Conservation (phyloP, 2,329 filamentous ascomycete species). For the Alternaria sp. region DNA sequence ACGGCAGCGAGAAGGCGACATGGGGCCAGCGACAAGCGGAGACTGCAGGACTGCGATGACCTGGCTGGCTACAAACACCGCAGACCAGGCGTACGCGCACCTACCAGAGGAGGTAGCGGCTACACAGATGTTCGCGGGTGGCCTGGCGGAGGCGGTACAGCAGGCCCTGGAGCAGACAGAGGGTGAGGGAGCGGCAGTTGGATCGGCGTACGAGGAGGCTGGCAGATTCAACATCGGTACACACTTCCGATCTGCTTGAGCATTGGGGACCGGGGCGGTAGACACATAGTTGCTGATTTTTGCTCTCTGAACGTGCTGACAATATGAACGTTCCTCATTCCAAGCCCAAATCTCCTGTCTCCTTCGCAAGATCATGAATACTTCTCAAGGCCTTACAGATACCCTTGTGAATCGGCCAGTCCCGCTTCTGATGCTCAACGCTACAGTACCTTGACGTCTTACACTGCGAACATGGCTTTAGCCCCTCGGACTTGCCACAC, state of each 20-base stretch:
- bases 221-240: not conserved
- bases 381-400: not conserved
- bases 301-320: not conserved
- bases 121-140: not conserved
- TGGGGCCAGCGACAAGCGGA: not conserved
- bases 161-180: not conserved
- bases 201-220: not conserved
- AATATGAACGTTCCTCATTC: not conserved
- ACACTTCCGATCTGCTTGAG: not conserved
- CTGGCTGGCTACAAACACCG: not conserved
- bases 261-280: not conserved
- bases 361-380: not conserved
- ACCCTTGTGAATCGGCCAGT: not conserved
- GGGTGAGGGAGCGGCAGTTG: not conserved
- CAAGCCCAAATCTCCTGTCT: not conserved
- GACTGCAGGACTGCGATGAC: not conserved
- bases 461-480: not conserved
- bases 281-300: not conserved
- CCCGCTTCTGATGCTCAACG: not conserved
- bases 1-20: no score
- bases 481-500: not conserved
- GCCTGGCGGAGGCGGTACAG: not conserved
- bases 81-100: not conserved
- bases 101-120: not conserved
- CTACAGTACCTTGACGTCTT: not conserved